A percentile compares a stretch with the other conserved stretches of the same genome.
Conservation (phyloP, 441 rosid genomes). For the Erodium moschatum region DNA sequence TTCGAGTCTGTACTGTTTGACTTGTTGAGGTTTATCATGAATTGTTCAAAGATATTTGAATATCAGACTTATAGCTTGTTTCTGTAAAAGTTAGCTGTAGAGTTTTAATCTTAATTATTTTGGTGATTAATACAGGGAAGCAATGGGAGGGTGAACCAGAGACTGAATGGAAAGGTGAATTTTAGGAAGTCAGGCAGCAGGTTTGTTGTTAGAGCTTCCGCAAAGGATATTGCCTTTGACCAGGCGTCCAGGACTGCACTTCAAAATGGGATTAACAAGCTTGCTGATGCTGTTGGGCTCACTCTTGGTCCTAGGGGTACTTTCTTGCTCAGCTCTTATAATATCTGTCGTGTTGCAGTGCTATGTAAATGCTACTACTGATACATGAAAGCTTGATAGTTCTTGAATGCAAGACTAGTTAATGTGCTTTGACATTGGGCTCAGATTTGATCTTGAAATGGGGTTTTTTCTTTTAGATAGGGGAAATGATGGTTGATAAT, state of each 20-base stretch:
- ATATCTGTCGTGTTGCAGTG: not conserved
- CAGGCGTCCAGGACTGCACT: slow-evolving; percentile 74
- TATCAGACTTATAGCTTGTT: not conserved
- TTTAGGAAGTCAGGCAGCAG: slow-evolving; percentile 28
- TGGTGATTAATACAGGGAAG: not conserved
- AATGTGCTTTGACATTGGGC: not conserved
- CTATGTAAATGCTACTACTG: not conserved
- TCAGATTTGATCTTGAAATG: not conserved
- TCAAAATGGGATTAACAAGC: slow-evolving; percentile 89
- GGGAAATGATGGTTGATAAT: not conserved
- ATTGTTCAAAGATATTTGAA: not conserved
- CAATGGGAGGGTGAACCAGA: slow-evolving; percentile 41
- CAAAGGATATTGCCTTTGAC: slow-evolving; percentile 85
- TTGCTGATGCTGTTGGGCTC: slow-evolving; percentile 81
- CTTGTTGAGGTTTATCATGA: not conserved
- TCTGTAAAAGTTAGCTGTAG: not conserved
- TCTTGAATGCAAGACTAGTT: not conserved
- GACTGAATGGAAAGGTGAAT: slow-evolving; percentile 43
- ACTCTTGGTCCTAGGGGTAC: slow-evolving; percentile 97
- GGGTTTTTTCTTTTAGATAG: not conserved
- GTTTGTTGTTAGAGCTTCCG: slow-evolving; percentile 62
- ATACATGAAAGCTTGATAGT: not conserved
- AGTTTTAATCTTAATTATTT: too few species aligned
- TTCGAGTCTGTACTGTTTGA: not conserved
- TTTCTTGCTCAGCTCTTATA: not conserved